Conservation (phyloP, 805 yeast species). For the Yarrowia sp. region DNA sequence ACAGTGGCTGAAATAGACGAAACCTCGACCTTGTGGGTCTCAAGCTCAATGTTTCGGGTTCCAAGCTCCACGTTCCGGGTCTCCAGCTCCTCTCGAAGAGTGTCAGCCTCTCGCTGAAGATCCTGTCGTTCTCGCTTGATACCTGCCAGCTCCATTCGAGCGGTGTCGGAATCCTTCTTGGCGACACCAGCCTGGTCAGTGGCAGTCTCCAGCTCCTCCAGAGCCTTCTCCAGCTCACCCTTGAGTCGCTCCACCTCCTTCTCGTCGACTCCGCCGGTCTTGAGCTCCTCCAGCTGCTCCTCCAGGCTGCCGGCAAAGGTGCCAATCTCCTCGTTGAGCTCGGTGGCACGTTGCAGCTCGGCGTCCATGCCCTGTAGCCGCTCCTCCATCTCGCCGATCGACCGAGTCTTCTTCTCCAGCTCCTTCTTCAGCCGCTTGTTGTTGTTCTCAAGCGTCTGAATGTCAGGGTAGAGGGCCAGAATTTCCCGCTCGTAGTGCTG, state of each 20-base stretch:
- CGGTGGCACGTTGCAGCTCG: constrained; percentile 35
- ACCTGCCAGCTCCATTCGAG: not conserved
- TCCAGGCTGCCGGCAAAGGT: constrained; percentile 5
- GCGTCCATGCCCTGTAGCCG: not conserved
- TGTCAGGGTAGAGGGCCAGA: constrained; percentile 13
- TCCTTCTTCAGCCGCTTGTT: constrained; percentile 32
- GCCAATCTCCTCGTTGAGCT: constrained; percentile 31
- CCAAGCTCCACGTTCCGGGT: not conserved
- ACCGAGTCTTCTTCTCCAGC: constrained; percentile 3
- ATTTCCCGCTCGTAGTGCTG: constrained; percentile 35
- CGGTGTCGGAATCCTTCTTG: constrained; percentile 15
- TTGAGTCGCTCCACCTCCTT: constrained; percentile 13
- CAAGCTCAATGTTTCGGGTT: not conserved
- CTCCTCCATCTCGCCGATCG: constrained; percentile 22
- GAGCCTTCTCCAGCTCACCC: constrained; percentile 16
- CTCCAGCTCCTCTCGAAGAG: not conserved
- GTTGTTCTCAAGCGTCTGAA: constrained; percentile 28
- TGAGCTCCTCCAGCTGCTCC: constrained; percentile 18
- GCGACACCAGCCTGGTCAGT: constrained; percentile 13
- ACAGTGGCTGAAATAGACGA: not conserved
- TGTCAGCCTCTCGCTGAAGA: not conserved
- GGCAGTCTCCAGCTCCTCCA: constrained; percentile 10
- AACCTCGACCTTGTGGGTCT: constrained; percentile 5
- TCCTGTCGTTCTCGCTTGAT: constrained; percentile 6
- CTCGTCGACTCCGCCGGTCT: constrained; percentile 8